Evolutionary conservation across 768 basidiomycete species (phyloP).

Genomic region (Serendipita indica): DNA sequence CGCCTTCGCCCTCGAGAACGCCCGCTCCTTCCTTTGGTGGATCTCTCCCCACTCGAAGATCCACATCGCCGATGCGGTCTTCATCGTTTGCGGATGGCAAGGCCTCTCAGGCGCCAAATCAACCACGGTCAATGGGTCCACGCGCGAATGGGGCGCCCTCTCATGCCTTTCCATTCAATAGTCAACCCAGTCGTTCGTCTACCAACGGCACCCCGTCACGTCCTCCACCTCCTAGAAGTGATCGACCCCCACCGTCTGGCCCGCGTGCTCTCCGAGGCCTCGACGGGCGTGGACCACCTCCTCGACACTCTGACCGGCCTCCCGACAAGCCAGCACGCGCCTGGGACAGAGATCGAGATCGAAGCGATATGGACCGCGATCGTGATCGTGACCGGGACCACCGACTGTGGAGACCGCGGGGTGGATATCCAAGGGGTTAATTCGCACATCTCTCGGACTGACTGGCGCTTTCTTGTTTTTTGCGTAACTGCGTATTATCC

Average conservation of each 20-base stretch:
- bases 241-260: conserved; percentile 1
- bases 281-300: no score
- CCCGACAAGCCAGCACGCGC: not conserved
- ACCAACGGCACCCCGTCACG: not conserved
- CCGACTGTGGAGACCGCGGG: not conserved
- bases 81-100: no score
- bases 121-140: not conserved
- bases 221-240: not conserved
- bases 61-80: no score
- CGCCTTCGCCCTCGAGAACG: not conserved
- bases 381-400: not conserved
- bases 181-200: not conserved
- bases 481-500: no score
- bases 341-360: not conserved
- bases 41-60: not conserved
- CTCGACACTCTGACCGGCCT: not conserved
- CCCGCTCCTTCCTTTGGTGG: not conserved
- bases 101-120: not conserved
- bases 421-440: not conserved
- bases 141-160: no score
- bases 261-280: conserved; percentile 1
- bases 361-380: not conserved
- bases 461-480: no score
- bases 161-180: not conserved
- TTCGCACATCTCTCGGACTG: no score